Percentiles rank a stretch among this genome's conserved stretches.
phyloP scores from a whole-genome alignment of 331 rosid genomes.

The Cydonia oblonga region DNA sequence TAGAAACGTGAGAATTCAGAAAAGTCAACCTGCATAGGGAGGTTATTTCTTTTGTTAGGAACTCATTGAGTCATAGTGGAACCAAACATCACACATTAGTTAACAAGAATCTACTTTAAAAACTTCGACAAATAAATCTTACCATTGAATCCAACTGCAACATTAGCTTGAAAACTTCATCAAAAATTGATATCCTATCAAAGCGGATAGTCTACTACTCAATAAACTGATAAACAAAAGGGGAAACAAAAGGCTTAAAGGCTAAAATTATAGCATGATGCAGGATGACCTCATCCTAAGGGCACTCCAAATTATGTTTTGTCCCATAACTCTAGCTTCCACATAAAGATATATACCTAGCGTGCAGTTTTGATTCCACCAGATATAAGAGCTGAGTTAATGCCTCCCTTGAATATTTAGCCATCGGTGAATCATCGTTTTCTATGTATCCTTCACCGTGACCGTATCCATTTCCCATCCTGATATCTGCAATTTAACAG shows the following conservation, averaged over 20 bases:
- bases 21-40: slow-evolving; percentile 42
- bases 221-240: not conserved
- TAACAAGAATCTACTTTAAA: slow-evolving; percentile 3
- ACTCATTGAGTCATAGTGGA: not conserved
- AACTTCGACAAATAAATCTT: slow-evolving; percentile 14
- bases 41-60: not conserved
- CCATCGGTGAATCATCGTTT: slow-evolving; percentile 36
- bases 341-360: slow-evolving; percentile 32
- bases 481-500: slow-evolving; percentile 36
- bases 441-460: slow-evolving; percentile 41
- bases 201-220: not conserved
- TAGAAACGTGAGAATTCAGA: slow-evolving; percentile 78
- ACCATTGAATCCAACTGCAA: slow-evolving; percentile 46
- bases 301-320: not conserved
- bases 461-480: slow-evolving; percentile 32
- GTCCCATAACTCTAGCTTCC: not conserved
- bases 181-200: slow-evolving; percentile 56
- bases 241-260: not conserved
- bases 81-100: not conserved
- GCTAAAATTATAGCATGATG: not conserved
- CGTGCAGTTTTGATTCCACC: slow-evolving; percentile 43
- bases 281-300: not conserved
- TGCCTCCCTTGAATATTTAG: slow-evolving; percentile 51
- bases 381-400: slow-evolving; percentile 48
- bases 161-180: slow-evolving; percentile 67